A percentile compares a stretch with the other conserved stretches of the same genome.
These are phyloP conservation scores for Fallopia convolvulus DNA, from an alignment of 148 eudicot species.

Conservation along the genomic window DNA sequence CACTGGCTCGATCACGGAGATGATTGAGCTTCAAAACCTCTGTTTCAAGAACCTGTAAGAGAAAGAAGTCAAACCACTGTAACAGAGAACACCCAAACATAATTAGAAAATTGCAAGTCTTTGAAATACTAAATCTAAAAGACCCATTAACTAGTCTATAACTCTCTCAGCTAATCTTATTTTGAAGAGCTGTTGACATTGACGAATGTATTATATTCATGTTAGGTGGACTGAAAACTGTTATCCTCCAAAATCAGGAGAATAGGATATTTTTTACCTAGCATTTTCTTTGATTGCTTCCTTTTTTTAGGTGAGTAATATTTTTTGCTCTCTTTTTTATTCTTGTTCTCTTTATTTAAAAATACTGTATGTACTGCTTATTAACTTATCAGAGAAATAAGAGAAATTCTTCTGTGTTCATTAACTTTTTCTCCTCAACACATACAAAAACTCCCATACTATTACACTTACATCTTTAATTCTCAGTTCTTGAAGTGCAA, in stretches of 20 bases:
- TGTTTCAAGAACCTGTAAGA: constrained; percentile 60
- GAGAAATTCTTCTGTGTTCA: no score
- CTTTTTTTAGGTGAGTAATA: no score
- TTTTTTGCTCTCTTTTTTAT: no score
- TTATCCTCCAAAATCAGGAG: neutral
- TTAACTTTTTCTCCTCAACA: no score
- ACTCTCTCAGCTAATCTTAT: neutral
- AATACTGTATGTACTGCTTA: no score
- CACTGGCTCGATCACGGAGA: constrained; percentile 86
- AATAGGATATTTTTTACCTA: no score
- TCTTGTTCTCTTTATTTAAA: no score
- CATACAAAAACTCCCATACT: no score
- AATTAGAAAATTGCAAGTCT: constrained; percentile 3
- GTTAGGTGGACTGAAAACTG: neutral
- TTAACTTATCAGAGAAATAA: no score
- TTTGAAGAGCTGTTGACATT: neutral
- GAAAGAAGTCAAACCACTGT: constrained; percentile 10
- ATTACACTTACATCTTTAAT: constrained; percentile 59
- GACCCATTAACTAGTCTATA: neutral
- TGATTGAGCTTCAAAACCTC: constrained; percentile 73
- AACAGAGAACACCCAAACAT: constrained; percentile 6
- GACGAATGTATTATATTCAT: neutral
- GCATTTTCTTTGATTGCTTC: no score
- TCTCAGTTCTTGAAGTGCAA: constrained; percentile 56
- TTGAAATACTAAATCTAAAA: neutral